These are phyloP conservation scores for Camelina neglecta DNA, from an alignment of 345 rosid genomes.

Conservation along the genomic window DNA sequence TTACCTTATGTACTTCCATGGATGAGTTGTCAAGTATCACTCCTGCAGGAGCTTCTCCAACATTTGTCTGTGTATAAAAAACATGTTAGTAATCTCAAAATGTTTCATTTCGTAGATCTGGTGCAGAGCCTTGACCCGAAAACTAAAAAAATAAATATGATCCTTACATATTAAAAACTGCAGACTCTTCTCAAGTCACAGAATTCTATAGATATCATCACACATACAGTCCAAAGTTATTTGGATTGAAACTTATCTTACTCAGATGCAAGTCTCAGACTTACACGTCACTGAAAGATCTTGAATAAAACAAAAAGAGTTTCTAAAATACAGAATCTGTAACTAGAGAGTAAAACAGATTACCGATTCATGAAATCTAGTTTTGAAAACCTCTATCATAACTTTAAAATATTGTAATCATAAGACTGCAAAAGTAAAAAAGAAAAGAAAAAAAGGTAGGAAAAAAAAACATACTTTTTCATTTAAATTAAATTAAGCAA, in stretches of 20 bases:
- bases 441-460: not conserved
- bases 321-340: slow-evolving; percentile 7
- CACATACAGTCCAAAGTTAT: not conserved
- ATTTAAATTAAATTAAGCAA: slow-evolving; percentile 7
- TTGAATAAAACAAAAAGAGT: slow-evolving; percentile 7
- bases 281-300: slow-evolving; percentile 20
- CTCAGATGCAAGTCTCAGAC: slow-evolving; percentile 7
- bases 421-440: slow-evolving; percentile 23
- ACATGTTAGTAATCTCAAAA: slow-evolving; percentile 36
- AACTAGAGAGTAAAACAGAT: slow-evolving; percentile 26
- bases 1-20: slow-evolving; percentile 37
- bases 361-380: slow-evolving; percentile 8
- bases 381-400: slow-evolving; percentile 23
- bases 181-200: not conserved
- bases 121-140: not conserved
- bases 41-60: slow-evolving; percentile 45
- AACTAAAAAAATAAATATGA: not conserved
- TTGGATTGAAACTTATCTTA: slow-evolving; percentile 24
- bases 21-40: slow-evolving; percentile 37
- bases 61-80: slow-evolving; percentile 24
- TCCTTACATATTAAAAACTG: not conserved
- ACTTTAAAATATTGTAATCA: slow-evolving; percentile 31
- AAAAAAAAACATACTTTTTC: slow-evolving; percentile 20
- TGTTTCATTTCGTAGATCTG: not conserved
- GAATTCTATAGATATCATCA: not conserved